Evolutionary conservation across 106 monocot species (phyloP), one percentile per base, ranked within the genome.

Genomic region (Phalaenopsis aphrodite): DNA sequence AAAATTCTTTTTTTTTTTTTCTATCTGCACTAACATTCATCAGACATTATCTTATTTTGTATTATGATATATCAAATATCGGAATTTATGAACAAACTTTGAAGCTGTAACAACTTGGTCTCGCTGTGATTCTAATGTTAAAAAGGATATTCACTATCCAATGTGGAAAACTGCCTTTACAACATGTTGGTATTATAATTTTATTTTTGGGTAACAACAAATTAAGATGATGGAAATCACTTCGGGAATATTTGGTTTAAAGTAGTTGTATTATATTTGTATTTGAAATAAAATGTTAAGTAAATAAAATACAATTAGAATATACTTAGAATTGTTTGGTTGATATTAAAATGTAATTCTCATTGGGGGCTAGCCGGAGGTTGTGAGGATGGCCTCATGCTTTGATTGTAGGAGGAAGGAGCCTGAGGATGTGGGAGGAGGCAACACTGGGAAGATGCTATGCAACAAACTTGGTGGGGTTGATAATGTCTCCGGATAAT

Each of bases 1-100:
- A 30, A 30, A 30, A n/a, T n/a, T n/a, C n/a, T n/a, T n/a, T 30
- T 30, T 82, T 39, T 71, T 71, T 71, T 38, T 71, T 71, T 41
- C 11, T 71, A 2, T 41, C 2, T 71, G 12, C 6, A 52, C 12
- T 52, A 12, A 15, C 52, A 52, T 10, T 52, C 14, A 52, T 52
- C 12, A 65, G 64, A 23, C 24, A 30, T 24, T 5, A 65, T 65
- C 64, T 6, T 65, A 24, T 14, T n/a, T 8, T 65, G 2, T 8
- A 65, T 52, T 65, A 57, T 57, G 57, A 15, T 57, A 57, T 71
- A 12, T 12, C 41, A 41, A 71, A 71, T 71, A 41, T 12, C 39
- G 16, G 71, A 36, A 71, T 19, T 71, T 71, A 41, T 71, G 10
- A 39, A 65, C 5, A 23, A 23, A 71, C 38, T 71, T 71, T 71